Conservation (phyloP, 306 rosid species). For the Rosa persica region DNA sequence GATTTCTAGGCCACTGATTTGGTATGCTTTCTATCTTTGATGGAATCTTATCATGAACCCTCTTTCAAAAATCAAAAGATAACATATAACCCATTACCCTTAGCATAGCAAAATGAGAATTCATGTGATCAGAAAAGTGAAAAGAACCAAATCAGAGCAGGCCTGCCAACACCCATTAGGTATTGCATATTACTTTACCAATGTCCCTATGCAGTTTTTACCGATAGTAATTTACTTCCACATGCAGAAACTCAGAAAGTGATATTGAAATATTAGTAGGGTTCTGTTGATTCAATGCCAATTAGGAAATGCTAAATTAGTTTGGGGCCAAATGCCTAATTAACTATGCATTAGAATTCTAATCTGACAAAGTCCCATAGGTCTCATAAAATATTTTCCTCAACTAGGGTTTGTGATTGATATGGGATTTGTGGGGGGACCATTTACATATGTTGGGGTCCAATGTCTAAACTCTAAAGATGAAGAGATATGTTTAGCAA, state of each 20-base stretch:
- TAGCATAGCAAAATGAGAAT: slow-evolving; percentile 48
- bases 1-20: slow-evolving; percentile 55
- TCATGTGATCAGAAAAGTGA: slow-evolving; percentile 19
- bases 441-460: slow-evolving; percentile 9
- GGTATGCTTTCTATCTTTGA: slow-evolving; percentile 37
- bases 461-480: slow-evolving; percentile 21
- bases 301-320: slow-evolving; percentile 30
- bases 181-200: background rate
- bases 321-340: slow-evolving; percentile 27
- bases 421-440: slow-evolving; percentile 39
- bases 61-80: slow-evolving; percentile 36
- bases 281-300: slow-evolving; percentile 3
- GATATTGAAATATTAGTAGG: background rate
- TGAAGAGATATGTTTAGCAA: slow-evolving; percentile 36
- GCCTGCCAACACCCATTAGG: background rate
- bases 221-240: background rate
- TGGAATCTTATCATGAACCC: slow-evolving; percentile 62
- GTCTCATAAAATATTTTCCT: slow-evolving; percentile 27
- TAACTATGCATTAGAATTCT: background rate
- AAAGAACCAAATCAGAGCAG: background rate
- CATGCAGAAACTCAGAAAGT: background rate
- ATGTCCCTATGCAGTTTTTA: background rate
- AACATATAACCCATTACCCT: slow-evolving; percentile 35
- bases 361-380: slow-evolving; percentile 25
- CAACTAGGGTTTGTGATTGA: slow-evolving; percentile 41